These are phyloP conservation scores for Hibiscus mutabilis DNA, from an alignment of 345 rosid genomes.

Conservation along the genomic window DNA sequence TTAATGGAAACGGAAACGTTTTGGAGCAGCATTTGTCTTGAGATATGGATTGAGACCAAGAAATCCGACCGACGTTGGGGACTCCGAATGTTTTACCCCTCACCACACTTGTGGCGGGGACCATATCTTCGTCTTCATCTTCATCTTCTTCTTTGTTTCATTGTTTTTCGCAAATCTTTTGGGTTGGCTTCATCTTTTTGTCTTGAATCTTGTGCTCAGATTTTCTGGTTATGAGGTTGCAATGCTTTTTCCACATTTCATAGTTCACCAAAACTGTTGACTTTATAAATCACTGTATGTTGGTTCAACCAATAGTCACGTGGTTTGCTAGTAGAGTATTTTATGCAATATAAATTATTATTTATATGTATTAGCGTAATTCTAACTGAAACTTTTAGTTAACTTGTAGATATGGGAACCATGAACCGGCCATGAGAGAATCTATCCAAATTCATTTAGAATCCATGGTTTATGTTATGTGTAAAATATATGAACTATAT, in stretches of 20 bases:
- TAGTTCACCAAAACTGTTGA: not conserved
- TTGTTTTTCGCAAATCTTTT: not conserved
- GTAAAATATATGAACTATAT: no score
- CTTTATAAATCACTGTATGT: no score
- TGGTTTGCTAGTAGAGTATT: no score
- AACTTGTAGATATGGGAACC: no score
- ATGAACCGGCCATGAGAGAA: no score
- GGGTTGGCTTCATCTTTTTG: not conserved
- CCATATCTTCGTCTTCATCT: constrained; percentile 23
- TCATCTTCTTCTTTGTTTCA: constrained; percentile 16
- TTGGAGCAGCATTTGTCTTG: constrained; percentile 26
- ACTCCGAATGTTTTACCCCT: constrained; percentile 30
- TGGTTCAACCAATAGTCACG: no score
- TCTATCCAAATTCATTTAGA: no score
- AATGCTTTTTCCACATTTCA: not conserved
- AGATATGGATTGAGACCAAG: constrained; percentile 18
- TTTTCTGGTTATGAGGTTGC: not conserved
- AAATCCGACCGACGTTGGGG: constrained; percentile 24
- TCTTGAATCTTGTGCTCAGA: not conserved
- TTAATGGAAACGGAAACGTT: not conserved
- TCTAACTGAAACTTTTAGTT: no score
- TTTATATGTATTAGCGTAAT: no score
- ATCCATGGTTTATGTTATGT: no score
- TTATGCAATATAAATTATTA: no score
- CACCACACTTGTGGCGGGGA: constrained; percentile 29